phyloP scores from a whole-genome alignment of 1,139 yeast genomes.

The Scheffersomyces titani region DNA sequence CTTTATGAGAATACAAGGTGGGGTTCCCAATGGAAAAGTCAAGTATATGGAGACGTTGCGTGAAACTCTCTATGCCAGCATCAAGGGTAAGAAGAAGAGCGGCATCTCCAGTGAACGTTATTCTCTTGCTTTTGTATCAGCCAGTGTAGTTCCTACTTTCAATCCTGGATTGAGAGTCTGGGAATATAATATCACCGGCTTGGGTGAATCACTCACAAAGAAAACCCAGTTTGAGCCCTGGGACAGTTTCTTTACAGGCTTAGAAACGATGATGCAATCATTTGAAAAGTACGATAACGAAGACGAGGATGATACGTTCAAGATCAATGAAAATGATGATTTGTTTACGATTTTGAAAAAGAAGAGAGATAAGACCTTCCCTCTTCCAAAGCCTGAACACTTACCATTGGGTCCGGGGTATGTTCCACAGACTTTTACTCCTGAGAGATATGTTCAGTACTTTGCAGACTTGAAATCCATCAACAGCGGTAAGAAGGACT shows the following conservation, averaged over 20 bases:
- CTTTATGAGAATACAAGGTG: constrained; percentile 44
- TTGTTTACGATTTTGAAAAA: constrained; percentile 13
- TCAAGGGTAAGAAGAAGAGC: constrained; percentile 44
- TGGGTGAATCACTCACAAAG: constrained; percentile 12
- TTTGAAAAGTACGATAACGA: constrained; percentile 12
- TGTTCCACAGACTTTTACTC: constrained; percentile 68
- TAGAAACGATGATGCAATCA: constrained; percentile 34
- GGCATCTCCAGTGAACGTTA: constrained; percentile 59
- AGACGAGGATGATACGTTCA: constrained; percentile 22
- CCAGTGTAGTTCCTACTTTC: constrained; percentile 83
- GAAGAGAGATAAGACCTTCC: constrained; percentile 63
- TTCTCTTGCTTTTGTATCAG: constrained; percentile 66
- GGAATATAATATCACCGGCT: constrained; percentile 74
- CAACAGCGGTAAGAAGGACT: constrained; percentile 48
- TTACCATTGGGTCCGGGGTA: constrained; percentile 74
- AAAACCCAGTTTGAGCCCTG: constrained; percentile 41
- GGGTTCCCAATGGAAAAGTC: constrained; percentile 68
- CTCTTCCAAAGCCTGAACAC: constrained; percentile 59
- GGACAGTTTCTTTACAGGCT: constrained; percentile 53
- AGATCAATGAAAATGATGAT: constrained; percentile 20
- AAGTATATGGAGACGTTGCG: constrained; percentile 59
- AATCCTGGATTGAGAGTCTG: constrained; percentile 81
- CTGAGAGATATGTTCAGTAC: constrained; percentile 71
- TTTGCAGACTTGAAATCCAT: constrained; percentile 60
- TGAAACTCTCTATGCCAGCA: constrained; percentile 48